Evolutionary conservation across 1,284 basidiomycete genomes (phyloP), one percentile per base, ranked within the genome.

Genomic region (Sparassis latifolia): DNA sequence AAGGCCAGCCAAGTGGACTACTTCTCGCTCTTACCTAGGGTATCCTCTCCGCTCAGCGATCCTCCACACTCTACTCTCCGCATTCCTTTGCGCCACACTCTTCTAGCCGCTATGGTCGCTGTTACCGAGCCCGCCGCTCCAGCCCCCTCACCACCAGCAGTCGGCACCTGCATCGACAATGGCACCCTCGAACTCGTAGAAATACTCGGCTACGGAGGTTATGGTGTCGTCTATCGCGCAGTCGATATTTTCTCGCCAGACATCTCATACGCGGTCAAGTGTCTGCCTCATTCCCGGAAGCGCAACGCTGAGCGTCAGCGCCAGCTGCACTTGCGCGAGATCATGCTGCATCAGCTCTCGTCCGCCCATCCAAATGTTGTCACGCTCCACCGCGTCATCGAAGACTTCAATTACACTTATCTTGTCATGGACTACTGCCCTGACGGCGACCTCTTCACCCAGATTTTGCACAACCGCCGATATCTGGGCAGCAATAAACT

Each of bases 161-260:
- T 87, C 60, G 86, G 86, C 55, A 86, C 86, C 49, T 71, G 80
- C 70, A 89, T 94, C 72, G 89, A 92, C 75, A 78, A 83, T 61
- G 87, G 83, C 55, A 75, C 82, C 42, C 81, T 97, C 55, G 84
- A 95, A 71, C 88, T 97, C 61, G 82, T 93, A 61, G 84, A 91
- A 62, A 82, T 96, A 50, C 82, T 99, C 49, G 96, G 96, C 48
- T 82, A 92, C 48, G 96, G 96, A 42, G 94, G 94, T 29, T 98
- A 97, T 67, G 96, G 96, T 54, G 89, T 97, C 61, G 95, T 97
- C 45, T 98, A 97, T 71, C 89, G 89, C 55, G 94, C 90, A 33
- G 74, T 90, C 54, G 89, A 89, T 67, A 72, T 72, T 39, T 73
- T 68, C 58, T 73, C 77, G 46, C 68, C 73, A 20, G 69, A 69